Evolutionary conservation across 345 rosid genomes (phyloP).

Genomic region (Atalantia buxifolia): DNA sequence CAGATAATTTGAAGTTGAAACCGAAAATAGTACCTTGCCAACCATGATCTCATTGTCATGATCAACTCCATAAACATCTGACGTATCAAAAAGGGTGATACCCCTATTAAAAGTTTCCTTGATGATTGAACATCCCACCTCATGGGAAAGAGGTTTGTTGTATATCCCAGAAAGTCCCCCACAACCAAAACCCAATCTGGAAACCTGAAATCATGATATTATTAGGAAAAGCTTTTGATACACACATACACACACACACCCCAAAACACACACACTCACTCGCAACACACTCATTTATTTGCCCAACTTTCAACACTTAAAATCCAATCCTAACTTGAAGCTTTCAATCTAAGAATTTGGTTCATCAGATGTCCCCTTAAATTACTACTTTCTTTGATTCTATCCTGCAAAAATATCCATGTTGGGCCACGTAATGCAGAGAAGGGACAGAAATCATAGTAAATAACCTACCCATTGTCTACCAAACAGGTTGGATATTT

Average conservation of each 20-base stretch:
- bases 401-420: no score
- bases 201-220: slow-evolving; percentile 25
- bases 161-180: slow-evolving; percentile 38
- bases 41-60: slow-evolving; percentile 47
- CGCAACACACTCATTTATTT: background rate
- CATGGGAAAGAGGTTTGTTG: slow-evolving; percentile 43
- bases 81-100: slow-evolving; percentile 47
- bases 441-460: no score
- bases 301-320: background rate
- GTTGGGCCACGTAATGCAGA: no score
- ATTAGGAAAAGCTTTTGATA: background rate
- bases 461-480: no score
- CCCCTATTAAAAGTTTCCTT: slow-evolving; percentile 39
- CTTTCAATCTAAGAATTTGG: no score
- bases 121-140: slow-evolving; percentile 39
- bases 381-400: no score
- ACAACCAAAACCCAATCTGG: slow-evolving; percentile 51
- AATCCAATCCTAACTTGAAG: background rate
- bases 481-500: no score
- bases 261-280: no score
- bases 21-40: slow-evolving; percentile 31
- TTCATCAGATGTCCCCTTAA: no score
- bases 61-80: slow-evolving; percentile 35
- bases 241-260: no score
- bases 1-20: background rate